A percentile compares a stretch with the other conserved stretches of the same genome.
phyloP scores from a whole-genome alignment of 768 basidiomycete species.

The Cystofilobasidium ferigula region DNA sequence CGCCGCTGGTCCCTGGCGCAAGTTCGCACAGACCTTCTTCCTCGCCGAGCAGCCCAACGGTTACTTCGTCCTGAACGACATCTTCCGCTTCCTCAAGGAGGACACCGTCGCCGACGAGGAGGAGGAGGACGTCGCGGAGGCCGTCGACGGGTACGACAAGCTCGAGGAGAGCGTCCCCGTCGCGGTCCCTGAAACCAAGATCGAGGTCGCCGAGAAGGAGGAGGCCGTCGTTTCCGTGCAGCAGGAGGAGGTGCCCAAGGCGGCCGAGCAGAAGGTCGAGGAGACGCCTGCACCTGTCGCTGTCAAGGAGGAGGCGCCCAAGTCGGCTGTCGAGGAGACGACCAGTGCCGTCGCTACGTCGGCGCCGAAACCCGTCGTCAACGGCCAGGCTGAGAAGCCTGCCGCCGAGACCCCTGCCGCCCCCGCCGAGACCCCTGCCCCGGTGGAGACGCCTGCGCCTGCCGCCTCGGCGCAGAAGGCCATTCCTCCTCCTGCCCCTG shows the following conservation, averaged over 20 bases:
- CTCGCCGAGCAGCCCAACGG: conserved; percentile 97
- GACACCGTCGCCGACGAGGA: conserved; percentile 74
- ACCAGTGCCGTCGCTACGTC: conserved; percentile 18
- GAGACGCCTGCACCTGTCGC: neutral
- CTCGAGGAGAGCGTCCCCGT: conserved; percentile 11
- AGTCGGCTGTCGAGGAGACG: neutral
- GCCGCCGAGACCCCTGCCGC: conserved; percentile 27
- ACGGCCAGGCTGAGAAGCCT: neutral
- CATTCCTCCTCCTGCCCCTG: conserved; percentile 29
- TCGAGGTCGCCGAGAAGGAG: conserved; percentile 59
- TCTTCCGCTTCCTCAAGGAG: conserved; percentile 98
- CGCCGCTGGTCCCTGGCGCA: conserved; percentile 79
- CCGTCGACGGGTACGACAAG: conserved; percentile 33
- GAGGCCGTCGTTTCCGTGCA: conserved; percentile 5
- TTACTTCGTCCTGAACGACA: conserved; percentile 99
- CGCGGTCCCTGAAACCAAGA: conserved; percentile 53
- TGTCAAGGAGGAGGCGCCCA: conserved; percentile 10
- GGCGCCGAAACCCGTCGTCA: conserved; percentile 17
- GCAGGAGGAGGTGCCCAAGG: conserved; percentile 34
- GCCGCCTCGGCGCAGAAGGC: conserved; percentile 32
- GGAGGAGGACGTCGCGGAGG: conserved; percentile 30
- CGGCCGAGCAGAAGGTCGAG: conserved; percentile 2
- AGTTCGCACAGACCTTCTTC: conserved; percentile 99
- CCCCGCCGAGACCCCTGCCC: conserved; percentile 36
- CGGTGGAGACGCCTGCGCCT: conserved; percentile 30